These are phyloP conservation scores for Thecaphora frezii DNA, from an alignment of 1,284 basidiomycete species.

Conservation along the genomic window DNA sequence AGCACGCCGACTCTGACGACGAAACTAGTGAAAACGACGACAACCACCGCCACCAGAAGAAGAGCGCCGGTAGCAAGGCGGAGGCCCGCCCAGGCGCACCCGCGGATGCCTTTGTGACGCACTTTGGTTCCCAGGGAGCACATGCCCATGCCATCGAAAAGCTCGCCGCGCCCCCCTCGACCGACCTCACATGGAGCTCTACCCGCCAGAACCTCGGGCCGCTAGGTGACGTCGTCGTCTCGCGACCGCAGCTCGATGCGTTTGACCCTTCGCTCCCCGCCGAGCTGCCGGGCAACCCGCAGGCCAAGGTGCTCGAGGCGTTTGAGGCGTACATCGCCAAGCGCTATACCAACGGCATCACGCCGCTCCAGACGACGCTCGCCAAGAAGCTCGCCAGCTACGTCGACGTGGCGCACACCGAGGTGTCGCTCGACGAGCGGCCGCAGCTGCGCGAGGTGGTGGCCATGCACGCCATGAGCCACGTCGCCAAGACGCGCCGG, in stretches of 20 bases:
- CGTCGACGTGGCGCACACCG: conserved; percentile 44
- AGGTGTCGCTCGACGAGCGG: conserved; percentile 24
- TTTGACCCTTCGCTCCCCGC: conserved; percentile 4
- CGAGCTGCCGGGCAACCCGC: conserved; percentile 25
- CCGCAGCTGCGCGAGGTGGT: conserved; percentile 25
- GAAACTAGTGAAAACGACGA: too few relatives aligned
- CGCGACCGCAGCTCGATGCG: conserved; percentile 11
- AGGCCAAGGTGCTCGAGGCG: conserved; percentile 40
- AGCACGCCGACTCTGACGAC: neutral
- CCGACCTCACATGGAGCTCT: conserved; percentile 19
- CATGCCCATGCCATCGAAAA: conserved; percentile 25
- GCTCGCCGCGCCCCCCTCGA: conserved; percentile 20
- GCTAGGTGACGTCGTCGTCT: conserved; percentile 20
- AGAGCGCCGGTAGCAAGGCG: neutral
- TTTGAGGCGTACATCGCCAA: conserved; percentile 22
- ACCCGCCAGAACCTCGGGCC: conserved; percentile 15
- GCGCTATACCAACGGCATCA: conserved; percentile 5
- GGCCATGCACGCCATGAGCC: conserved; percentile 51
- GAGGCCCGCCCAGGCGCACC: neutral
- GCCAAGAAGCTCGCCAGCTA: conserved; percentile 37
- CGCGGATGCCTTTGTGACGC: conserved; percentile 34
- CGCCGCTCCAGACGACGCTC: conserved; percentile 29
- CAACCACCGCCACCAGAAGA: neutral
- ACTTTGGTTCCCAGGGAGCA: conserved; percentile 38
- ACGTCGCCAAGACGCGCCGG: conserved; percentile 75